These are phyloP conservation scores for Cucurbita ficifolia DNA, from an alignment of 306 rosid species.

Conservation along the genomic window DNA sequence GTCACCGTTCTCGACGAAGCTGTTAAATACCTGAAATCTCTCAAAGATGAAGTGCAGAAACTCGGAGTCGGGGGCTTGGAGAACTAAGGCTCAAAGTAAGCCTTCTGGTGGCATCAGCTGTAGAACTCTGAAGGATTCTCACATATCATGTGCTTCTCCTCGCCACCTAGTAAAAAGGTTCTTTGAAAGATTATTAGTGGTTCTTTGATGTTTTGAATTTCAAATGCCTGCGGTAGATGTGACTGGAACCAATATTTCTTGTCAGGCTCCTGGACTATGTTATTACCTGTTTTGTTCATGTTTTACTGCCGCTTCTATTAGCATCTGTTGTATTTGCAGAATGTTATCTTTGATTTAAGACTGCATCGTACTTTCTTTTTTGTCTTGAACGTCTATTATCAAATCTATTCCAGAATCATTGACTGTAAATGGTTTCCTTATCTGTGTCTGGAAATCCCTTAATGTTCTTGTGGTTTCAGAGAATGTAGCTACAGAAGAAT, in stretches of 20 bases:
- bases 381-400: background rate
- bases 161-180: background rate
- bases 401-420: background rate
- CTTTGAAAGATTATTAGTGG: background rate
- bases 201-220: background rate
- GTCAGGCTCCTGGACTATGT: background rate
- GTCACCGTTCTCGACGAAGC: slow-evolving; percentile 74
- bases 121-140: background rate
- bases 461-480: background rate
- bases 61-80: slow-evolving; percentile 39
- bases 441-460: background rate
- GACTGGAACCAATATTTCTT: background rate
- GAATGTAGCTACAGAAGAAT: background rate
- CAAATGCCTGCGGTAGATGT: background rate
- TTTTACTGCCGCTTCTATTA: background rate
- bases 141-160: background rate
- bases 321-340: background rate
- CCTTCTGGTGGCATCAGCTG: background rate
- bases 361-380: background rate
- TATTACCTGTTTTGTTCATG: background rate
- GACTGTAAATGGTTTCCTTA: background rate
- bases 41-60: slow-evolving; percentile 71
- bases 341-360: background rate
- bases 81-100: slow-evolving; percentile 7
- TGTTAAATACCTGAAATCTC: slow-evolving; percentile 79